Percentiles rank a stretch among this genome's conserved stretches.
Evolutionary conservation across 306 rosid species (phyloP).

Genomic region (Pachyrhizus erosus): DNA sequence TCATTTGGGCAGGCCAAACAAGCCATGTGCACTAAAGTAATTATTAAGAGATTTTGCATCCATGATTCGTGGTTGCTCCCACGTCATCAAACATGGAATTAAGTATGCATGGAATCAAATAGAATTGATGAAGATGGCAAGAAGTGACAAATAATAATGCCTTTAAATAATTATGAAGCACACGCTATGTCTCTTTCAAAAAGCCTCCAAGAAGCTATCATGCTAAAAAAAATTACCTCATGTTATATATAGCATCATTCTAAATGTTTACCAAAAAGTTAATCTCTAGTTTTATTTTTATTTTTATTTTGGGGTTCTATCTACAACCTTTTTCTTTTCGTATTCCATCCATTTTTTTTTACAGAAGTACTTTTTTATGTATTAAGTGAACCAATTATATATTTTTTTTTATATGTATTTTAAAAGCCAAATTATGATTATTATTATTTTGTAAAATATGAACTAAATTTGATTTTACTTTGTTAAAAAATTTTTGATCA

Average conservation of each 20-base stretch:
- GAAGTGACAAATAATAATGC: constrained; percentile 14
- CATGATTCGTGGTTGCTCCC: constrained; percentile 32
- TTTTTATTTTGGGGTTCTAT: too few relatives aligned
- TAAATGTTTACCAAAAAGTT: not conserved
- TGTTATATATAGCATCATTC: not conserved
- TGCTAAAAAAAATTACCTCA: not conserved
- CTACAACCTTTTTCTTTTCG: too few relatives aligned
- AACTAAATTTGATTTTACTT: too few relatives aligned
- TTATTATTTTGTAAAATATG: too few relatives aligned
- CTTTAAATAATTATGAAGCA: not conserved
- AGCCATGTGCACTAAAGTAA: constrained; percentile 54
- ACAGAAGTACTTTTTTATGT: too few relatives aligned
- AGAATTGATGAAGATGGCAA: not conserved
- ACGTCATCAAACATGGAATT: constrained; percentile 14
- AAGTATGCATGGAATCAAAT: constrained; percentile 21
- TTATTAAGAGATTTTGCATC: constrained; percentile 32
- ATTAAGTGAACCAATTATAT: too few relatives aligned
- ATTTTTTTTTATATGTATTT: too few relatives aligned
- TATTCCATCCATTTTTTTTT: too few relatives aligned
- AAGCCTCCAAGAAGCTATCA: not conserved
- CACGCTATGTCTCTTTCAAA: not conserved
- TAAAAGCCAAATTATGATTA: too few relatives aligned
- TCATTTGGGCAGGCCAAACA: constrained; percentile 35
- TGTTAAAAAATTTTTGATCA: too few relatives aligned
- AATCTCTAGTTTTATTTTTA: not conserved